Evolutionary conservation across 352 stramenopile genomes (phyloP).

Genomic region (Peronospora belbahrii): DNA sequence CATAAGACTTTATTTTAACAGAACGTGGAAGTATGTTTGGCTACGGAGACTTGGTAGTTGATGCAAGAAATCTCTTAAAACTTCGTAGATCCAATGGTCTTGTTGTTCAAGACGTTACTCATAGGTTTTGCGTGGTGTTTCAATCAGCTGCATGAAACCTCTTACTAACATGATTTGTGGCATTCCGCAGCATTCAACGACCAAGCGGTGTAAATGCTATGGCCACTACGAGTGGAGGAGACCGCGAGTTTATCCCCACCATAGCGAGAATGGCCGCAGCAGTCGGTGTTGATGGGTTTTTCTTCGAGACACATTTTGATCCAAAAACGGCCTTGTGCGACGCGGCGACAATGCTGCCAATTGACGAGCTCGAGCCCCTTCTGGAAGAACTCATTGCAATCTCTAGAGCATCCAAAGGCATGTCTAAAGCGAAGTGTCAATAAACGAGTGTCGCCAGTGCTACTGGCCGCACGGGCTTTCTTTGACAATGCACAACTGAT

Average conservation of each 20-base stretch:
- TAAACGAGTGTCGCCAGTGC: slow-evolving; percentile 6
- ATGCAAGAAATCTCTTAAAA: slow-evolving; percentile 74
- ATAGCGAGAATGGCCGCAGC: slow-evolving; percentile 81
- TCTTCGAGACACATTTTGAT: slow-evolving; percentile 85
- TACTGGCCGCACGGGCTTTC: slow-evolving; percentile 65
- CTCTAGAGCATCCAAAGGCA: slow-evolving; percentile 38
- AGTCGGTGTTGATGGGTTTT: slow-evolving; percentile 84
- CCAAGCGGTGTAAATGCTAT: slow-evolving; percentile 35
- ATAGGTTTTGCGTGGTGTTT: slow-evolving; percentile 28
- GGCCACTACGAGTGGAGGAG: slow-evolving; percentile 40
- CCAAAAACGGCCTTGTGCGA: slow-evolving; percentile 56
- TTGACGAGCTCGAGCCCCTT: slow-evolving; percentile 57
- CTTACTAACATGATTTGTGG: background rate
- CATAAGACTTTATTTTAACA: slow-evolving; percentile 67
- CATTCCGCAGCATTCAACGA: slow-evolving; percentile 51
- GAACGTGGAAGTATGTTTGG: slow-evolving; percentile 85
- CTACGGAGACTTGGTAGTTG: slow-evolving; percentile 83
- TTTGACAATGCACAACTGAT: slow-evolving; percentile 59
- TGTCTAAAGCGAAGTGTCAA: slow-evolving; percentile 12
- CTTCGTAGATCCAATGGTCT: slow-evolving; percentile 48
- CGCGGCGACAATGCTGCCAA: slow-evolving; percentile 61
- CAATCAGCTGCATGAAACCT: background rate
- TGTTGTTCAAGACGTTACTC: slow-evolving; percentile 84
- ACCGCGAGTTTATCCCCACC: slow-evolving; percentile 75
- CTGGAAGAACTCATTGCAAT: slow-evolving; percentile 73